phyloP scores from a whole-genome alignment of 179 eudicot genomes.

The Vitellaria paradoxa region DNA sequence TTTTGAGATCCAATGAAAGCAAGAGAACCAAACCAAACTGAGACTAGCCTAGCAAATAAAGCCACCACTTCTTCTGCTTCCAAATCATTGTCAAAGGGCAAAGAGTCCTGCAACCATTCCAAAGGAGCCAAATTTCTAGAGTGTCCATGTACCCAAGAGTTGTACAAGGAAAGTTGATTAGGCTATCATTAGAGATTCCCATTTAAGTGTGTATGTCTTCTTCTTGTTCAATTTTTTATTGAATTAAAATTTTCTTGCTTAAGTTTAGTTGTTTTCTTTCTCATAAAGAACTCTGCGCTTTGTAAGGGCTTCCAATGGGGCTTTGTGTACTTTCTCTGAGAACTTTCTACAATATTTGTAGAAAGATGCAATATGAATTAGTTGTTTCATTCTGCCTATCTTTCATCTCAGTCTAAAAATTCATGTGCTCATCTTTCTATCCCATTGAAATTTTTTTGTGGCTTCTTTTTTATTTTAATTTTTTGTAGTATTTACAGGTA shows the following conservation, averaged over 20 bases:
- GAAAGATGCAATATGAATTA: background rate
- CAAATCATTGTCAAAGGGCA: slow-evolving; percentile 27
- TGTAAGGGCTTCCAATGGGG: background rate
- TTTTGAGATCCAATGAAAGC: slow-evolving; percentile 19
- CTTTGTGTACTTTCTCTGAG: too few relatives aligned
- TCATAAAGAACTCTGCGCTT: background rate
- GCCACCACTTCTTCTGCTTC: slow-evolving; percentile 12
- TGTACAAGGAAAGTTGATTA: slow-evolving; percentile 30
- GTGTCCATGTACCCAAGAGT: slow-evolving; percentile 31
- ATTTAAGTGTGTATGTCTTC: slow-evolving; percentile 2
- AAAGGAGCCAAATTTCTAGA: slow-evolving; percentile 54
- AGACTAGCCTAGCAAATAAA: slow-evolving; percentile 17
- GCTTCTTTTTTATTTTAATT: too few relatives aligned
- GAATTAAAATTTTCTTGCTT: slow-evolving; percentile 17
- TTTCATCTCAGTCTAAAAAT: background rate
- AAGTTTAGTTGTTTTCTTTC: background rate
- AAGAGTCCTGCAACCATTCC: slow-evolving; percentile 39
- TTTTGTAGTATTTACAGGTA: too few relatives aligned
- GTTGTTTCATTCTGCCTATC: background rate
- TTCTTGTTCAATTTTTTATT: slow-evolving; percentile 31
- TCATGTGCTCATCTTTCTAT: too few relatives aligned
- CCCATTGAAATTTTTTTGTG: too few relatives aligned
- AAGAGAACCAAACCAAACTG: slow-evolving; percentile 19
- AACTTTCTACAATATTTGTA: too few relatives aligned
- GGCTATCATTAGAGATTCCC: background rate